Base-by-base conservation (phyloP, 306 rosid genomes). In the Cicer pinnatifidum region DNA sequence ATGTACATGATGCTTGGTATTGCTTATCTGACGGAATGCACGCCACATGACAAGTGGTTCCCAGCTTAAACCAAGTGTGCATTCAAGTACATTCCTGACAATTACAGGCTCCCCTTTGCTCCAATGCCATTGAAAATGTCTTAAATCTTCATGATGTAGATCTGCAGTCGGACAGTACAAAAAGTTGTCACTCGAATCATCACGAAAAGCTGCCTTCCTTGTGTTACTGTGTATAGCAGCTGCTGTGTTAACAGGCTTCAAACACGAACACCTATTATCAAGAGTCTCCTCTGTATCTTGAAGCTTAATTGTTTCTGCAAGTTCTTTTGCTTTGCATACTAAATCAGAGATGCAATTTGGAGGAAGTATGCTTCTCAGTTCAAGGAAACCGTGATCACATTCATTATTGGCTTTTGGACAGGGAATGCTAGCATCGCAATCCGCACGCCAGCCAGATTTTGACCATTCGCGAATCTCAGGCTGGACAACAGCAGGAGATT, bases 31-130 rank as follows among this genome's bases (percentile, higher is more conserved):
- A 61, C 98, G 97, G 70, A 59, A 88, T 41, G 97, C 98, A 19
- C 98, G 97, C 98, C 97, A 93, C 98, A 93, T 93, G 80, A 90
- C 97, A 20, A 87, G 78, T 9, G 98, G 98, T 67, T 93, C 97
- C 97, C 97, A 93, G 81, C 97, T 90, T 82, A 91, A 86, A 16
- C 97, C 97, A 7, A 89, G 75, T n/a, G 89, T 69, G 58, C 84
- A 80, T 61, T 86, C 88, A 74, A 93, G 96, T 47, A 84, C 96
- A 77, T 89, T 77, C 56, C 92, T 88, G 20, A 93, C 96, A 63
- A 93, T 79, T 16, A 93, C 89, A 17, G 98, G 98, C 80, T 93
- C 96, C 41, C 97, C 93, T 81, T 82, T 91, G 44, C 71, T 76
- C 98, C 98, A 93, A 28, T 93, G 98, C 80, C 60, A 81, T 79